Conservation (phyloP, 192 early-diverging fungal species). For the Thoreauomyces humboldtii region DNA sequence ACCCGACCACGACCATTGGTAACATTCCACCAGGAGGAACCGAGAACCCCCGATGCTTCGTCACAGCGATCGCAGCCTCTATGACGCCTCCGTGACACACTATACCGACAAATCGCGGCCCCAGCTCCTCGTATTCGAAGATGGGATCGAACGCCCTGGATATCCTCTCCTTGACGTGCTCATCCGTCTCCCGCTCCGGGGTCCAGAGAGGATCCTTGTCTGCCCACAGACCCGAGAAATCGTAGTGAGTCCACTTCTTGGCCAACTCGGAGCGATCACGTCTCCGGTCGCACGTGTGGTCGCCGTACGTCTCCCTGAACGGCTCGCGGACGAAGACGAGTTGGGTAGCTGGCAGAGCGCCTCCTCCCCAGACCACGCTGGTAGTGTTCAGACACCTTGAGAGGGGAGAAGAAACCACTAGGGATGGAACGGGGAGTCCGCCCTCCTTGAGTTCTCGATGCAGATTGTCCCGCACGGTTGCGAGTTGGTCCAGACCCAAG, state of each 20-base stretch:
- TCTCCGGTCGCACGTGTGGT: constrained; percentile 27
- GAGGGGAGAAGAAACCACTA: constrained; percentile 20
- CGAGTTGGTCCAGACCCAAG: constrained; percentile 15
- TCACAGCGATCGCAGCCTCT: constrained; percentile 4
- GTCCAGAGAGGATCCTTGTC: constrained; percentile 26
- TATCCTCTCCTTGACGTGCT: constrained; percentile 7
- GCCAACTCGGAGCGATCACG: constrained; percentile 19
- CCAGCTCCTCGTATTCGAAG: background rate
- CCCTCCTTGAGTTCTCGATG: background rate
- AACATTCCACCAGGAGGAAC: constrained; percentile 18
- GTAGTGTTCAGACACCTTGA: constrained; percentile 28
- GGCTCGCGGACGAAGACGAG: constrained; percentile 4
- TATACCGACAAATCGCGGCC: background rate
- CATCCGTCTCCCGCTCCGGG: constrained; percentile 14
- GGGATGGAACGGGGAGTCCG: constrained; percentile 2
- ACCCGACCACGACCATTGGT: constrained; percentile 23
- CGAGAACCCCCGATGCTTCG: constrained; percentile 13
- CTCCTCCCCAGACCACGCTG: background rate
- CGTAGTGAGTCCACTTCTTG: constrained; percentile 4
- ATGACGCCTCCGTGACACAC: constrained; percentile 26
- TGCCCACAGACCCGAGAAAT: constrained; percentile 9
- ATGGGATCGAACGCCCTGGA: constrained; percentile 3
- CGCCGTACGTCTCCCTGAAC: constrained; percentile 21
- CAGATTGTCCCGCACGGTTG: background rate
- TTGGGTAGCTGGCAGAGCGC: background rate